Base-by-base conservation (phyloP, 352 stramenopile species). In the Elongisporangium prolatum region DNA sequence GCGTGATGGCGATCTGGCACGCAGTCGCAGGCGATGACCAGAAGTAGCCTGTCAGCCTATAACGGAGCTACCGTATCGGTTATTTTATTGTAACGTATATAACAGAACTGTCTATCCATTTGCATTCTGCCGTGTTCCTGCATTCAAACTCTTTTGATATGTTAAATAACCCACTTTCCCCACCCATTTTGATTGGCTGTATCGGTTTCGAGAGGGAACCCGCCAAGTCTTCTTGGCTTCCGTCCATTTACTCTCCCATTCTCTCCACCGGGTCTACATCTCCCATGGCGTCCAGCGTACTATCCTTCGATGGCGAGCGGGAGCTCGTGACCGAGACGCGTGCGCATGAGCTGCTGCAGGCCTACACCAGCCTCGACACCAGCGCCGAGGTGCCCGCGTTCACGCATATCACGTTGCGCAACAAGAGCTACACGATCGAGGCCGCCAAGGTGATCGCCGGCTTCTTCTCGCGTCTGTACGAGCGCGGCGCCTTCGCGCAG, bases 391-490 rank as follows among this genome's bases (percentile, higher is more conserved):
- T 62, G 54, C 65, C 67, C 3, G 52, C 65, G 21, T 95, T 91
- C 69, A 81, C 78, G 56, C 83, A 89, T 68, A 88, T 95, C 50
- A 90, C 86, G 61, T 76, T 95, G 64, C 84, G 86, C 61, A 91
- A 95, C 74, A 95, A 95, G 77, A 93, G 84, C 75, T 93, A 91
- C 75, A 91, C 83, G 28, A 58, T 95, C 38, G 84, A 77, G 53
- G 86, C 86, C 0, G 84, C 86, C 34, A 72, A 77, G 21, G 79
- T 93, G 40, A 83, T 95, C 55, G 84, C 86, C 0, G 63, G 64
- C n/a, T 90, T 92, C 53, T 84, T 95, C 59, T 62, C 65, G 54
- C 68, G 67, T 1, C 64, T 95, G 34, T 64, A 72, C 24, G 64
- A 64, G 9, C 68, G 65, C 34, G 75, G 72, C n/a, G 78, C 79